Evolutionary conservation across 768 basidiomycete genomes (phyloP).

Genomic region (Leucosporidium scottii): DNA sequence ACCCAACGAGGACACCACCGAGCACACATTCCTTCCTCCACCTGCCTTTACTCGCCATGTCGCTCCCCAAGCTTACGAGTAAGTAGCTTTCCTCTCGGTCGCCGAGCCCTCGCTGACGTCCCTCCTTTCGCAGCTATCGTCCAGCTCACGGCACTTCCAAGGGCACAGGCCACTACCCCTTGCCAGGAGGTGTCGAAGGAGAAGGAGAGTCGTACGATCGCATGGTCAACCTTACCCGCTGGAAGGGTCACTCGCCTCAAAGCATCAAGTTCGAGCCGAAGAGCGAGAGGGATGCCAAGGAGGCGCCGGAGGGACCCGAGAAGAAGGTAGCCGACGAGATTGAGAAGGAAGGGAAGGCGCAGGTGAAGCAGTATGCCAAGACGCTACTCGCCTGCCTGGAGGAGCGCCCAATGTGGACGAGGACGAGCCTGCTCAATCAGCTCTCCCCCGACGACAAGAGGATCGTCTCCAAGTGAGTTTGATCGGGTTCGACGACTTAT

Average conservation of each 20-base stretch:
- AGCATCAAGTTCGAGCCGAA: constrained; percentile 18
- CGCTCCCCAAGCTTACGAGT: constrained; percentile 78
- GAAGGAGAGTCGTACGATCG: constrained; percentile 58
- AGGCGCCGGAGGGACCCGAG: too few species aligned
- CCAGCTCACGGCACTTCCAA: background rate
- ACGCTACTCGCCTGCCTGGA: constrained; percentile 44
- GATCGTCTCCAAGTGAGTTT: constrained; percentile 64
- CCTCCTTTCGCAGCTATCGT: background rate
- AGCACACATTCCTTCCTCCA: constrained; percentile 69
- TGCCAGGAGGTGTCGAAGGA: too few species aligned
- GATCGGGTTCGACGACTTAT: background rate
- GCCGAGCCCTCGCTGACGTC: background rate
- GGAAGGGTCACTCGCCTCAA: constrained; percentile 2
- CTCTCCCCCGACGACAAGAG: constrained; percentile 61
- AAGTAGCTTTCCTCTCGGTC: background rate
- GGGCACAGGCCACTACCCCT: background rate
- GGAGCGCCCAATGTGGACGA: constrained; percentile 79
- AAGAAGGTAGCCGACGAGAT: too few species aligned
- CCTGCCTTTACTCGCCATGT: constrained; percentile 79
- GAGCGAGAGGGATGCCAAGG: background rate
- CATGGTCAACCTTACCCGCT: constrained; percentile 71
- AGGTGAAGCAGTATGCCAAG: too few species aligned
- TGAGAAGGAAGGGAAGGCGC: too few species aligned
- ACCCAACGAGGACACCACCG: constrained; percentile 57
- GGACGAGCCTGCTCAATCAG: constrained; percentile 77